Evolutionary conservation across 805 yeast genomes (phyloP).

Genomic region (Candida succiphila): DNA sequence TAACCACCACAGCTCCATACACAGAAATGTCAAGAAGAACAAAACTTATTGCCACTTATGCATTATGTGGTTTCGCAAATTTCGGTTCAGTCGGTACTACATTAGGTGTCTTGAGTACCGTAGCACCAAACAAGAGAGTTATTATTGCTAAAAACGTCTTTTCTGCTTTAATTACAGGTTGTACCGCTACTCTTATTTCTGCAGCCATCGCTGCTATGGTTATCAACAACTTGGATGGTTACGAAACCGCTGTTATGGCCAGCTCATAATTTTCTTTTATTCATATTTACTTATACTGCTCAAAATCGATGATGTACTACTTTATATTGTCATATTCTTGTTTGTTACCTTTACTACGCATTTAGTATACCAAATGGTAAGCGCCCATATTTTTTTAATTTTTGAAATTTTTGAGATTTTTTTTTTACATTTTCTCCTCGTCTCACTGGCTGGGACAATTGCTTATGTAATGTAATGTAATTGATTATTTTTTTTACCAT

Average conservation of each 20-base stretch:
- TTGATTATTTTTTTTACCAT: too few relatives aligned
- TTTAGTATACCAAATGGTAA: too few relatives aligned
- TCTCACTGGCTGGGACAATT: too few relatives aligned
- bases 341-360: too few relatives aligned
- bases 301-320: too few relatives aligned
- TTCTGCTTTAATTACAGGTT: slow-evolving; percentile 43
- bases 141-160: slow-evolving; percentile 36
- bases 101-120: slow-evolving; percentile 46
- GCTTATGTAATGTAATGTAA: too few relatives aligned
- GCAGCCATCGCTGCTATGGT: slow-evolving; percentile 48
- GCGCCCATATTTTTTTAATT: too few relatives aligned
- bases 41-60: slow-evolving; percentile 47
- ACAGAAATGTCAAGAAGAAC: slow-evolving; percentile 36
- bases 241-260: slow-evolving; percentile 5
- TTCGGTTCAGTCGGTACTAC: slow-evolving; percentile 54
- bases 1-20: slow-evolving; percentile 17
- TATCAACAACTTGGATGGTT: slow-evolving; percentile 33
- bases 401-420: too few relatives aligned
- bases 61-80: slow-evolving; percentile 55
- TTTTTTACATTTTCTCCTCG: too few relatives aligned
- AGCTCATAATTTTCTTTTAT: too few relatives aligned
- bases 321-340: too few relatives aligned
- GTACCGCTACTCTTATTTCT: slow-evolving; percentile 41
- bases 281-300: too few relatives aligned
- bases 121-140: slow-evolving; percentile 40